Evolutionary conservation across 192 early-diverging fungal species (phyloP).

Genomic region (Entomortierella beljakovae): DNA sequence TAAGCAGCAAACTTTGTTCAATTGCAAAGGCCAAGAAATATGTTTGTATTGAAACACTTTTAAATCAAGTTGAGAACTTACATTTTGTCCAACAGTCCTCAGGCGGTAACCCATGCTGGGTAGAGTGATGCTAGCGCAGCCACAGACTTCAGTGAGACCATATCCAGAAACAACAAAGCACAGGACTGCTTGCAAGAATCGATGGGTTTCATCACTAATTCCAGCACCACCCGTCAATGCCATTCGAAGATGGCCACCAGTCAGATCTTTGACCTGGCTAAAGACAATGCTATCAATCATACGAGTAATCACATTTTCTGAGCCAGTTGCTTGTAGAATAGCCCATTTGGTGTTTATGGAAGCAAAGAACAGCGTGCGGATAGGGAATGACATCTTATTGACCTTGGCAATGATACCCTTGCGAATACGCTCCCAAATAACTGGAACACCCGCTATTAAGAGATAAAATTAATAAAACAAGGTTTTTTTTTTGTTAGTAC

Average conservation of each 20-base stretch:
- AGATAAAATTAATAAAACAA: neutral
- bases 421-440: conserved; percentile 83
- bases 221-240: conserved; percentile 79
- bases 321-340: conserved; percentile 51
- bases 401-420: conserved; percentile 75
- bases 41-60: neutral
- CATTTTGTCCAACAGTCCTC: conserved; percentile 74
- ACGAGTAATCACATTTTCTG: conserved; percentile 60
- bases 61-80: conserved; percentile 7
- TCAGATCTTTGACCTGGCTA: conserved; percentile 69
- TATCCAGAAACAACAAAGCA: conserved; percentile 76
- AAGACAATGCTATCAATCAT: conserved; percentile 71
- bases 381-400: conserved; percentile 47
- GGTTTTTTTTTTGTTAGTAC: too few species aligned
- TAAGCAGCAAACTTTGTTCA: too few species aligned
- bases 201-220: conserved; percentile 76
- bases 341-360: conserved; percentile 67
- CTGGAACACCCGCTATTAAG: conserved; percentile 71
- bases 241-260: conserved; percentile 74
- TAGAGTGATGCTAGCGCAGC: conserved; percentile 59
- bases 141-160: conserved; percentile 79
- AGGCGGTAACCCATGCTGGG: conserved; percentile 56
- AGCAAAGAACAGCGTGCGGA: conserved; percentile 67
- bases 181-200: conserved; percentile 72
- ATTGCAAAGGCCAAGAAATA: neutral